Conservation (phyloP, 306 rosid species). For the Vigna angularis region DNA sequence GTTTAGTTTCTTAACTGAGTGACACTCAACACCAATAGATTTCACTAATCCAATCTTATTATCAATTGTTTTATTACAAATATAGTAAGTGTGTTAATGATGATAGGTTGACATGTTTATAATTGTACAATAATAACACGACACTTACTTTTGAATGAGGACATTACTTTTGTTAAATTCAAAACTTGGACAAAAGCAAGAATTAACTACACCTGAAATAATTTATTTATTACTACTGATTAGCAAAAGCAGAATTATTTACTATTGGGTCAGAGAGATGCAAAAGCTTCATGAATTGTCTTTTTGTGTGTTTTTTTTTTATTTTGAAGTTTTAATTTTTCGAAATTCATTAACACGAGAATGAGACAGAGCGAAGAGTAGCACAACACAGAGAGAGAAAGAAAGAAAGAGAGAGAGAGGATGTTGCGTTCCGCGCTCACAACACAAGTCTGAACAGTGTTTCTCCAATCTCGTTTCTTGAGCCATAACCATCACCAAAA, state of each 20-base stretch:
- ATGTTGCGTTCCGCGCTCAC: not conserved
- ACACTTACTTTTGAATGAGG: not conserved
- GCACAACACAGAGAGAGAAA: not conserved
- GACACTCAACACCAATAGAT: too few species aligned
- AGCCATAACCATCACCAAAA: slow-evolving; percentile 55
- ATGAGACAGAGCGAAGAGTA: not conserved
- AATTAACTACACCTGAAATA: not conserved
- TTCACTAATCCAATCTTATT: too few species aligned
- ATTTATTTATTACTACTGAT: not conserved
- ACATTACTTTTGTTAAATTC: not conserved
- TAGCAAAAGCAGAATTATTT: not conserved
- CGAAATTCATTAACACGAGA: not conserved
- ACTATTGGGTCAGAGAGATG: slow-evolving; percentile 6
- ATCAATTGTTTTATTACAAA: too few species aligned
- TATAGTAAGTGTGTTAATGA: not conserved
- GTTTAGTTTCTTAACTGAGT: too few species aligned
- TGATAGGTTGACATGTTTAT: not conserved
- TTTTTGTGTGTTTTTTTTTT: not conserved
- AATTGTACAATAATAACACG: not conserved
- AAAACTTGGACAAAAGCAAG: not conserved
- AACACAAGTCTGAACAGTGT: slow-evolving; percentile 32
- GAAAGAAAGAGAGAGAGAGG: slow-evolving; percentile 9
- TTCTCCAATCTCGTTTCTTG: slow-evolving; percentile 62
- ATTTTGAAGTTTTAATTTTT: not conserved
- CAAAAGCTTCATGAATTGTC: slow-evolving; percentile 7